phyloP scores from a whole-genome alignment of 768 basidiomycete species.

The Termitomyces sp. region DNA sequence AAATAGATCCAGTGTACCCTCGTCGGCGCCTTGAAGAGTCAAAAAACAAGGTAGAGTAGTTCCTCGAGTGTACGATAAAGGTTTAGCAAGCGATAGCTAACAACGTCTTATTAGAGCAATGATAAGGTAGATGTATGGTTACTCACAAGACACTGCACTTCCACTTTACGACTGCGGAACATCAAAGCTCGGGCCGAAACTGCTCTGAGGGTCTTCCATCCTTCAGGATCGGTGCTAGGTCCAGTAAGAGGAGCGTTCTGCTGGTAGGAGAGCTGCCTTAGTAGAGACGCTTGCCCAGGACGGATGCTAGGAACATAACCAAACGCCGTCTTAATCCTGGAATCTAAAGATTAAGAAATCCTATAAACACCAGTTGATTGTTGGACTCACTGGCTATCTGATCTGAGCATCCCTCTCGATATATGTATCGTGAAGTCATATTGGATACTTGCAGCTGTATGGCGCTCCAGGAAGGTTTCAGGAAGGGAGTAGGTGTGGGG shows the following conservation, averaged over 20 bases:
- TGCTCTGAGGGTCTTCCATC: slow-evolving; percentile 42
- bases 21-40: slow-evolving; percentile 33
- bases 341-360: not conserved
- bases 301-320: slow-evolving; percentile 44
- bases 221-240: slow-evolving; percentile 44
- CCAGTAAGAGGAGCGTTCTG: slow-evolving; percentile 37
- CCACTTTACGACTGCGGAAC: slow-evolving; percentile 32
- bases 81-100: slow-evolving; percentile 42
- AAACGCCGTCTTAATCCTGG: slow-evolving; percentile 46
- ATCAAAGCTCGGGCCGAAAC: slow-evolving; percentile 35
- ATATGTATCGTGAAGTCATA: slow-evolving; percentile 44
- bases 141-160: slow-evolving; percentile 38
- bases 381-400: slow-evolving; percentile 38
- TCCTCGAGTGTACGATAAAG: slow-evolving; percentile 45
- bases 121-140: not conserved
- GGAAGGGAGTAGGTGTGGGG: slow-evolving; percentile 37
- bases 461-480: slow-evolving; percentile 49
- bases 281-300: slow-evolving; percentile 38
- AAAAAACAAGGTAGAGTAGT: slow-evolving; percentile 42
- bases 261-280: slow-evolving; percentile 47
- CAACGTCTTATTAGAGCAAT: not conserved
- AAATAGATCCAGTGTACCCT: slow-evolving; percentile 35
- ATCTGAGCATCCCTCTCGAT: slow-evolving; percentile 41
- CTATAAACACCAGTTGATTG: not conserved
- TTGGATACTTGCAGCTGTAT: slow-evolving; percentile 41